Conservation (phyloP, 805 yeast genomes). For the Cyberlindnera euphorbiiphila region DNA sequence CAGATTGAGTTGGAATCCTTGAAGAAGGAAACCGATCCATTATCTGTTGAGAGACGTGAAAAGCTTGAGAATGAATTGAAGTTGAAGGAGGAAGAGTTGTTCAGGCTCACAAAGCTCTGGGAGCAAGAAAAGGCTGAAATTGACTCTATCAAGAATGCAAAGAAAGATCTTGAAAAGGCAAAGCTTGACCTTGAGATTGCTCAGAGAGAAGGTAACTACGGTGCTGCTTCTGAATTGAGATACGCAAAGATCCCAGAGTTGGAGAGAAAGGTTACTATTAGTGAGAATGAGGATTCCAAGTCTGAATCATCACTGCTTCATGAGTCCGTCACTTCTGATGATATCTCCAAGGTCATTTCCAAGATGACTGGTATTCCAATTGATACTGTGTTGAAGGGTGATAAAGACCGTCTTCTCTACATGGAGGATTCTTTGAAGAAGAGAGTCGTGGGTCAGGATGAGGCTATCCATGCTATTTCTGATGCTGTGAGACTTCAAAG, state of each 20-base stretch:
- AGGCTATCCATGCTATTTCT: constrained; percentile 83
- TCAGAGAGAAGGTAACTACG: constrained; percentile 84
- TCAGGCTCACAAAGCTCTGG: constrained; percentile 79
- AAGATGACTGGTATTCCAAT: constrained; percentile 96
- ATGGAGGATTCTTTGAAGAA: constrained; percentile 79
- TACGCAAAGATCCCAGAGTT: constrained; percentile 83
- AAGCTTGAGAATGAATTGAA: constrained; percentile 66
- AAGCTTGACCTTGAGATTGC: constrained; percentile 76
- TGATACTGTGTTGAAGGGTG: constrained; percentile 87
- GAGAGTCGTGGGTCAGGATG: constrained; percentile 93
- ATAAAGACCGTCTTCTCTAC: constrained; percentile 80
- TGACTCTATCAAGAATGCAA: constrained; percentile 73
- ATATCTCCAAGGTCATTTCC: constrained; percentile 87
- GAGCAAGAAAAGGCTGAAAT: constrained; percentile 74
- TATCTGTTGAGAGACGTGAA: constrained; percentile 75
- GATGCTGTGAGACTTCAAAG: constrained; percentile 95
- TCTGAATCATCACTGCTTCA: constrained; percentile 49
- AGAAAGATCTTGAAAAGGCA: constrained; percentile 80
- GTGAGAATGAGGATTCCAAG: constrained; percentile 32
- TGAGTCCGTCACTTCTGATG: constrained; percentile 92
- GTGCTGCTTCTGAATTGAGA: constrained; percentile 82
- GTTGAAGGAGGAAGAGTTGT: constrained; percentile 58
- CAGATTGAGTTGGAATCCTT: constrained; percentile 93
- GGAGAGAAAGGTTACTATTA: constrained; percentile 53
- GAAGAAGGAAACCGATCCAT: constrained; percentile 84